phyloP scores from a whole-genome alignment of 257 asterid species.

The Nicotiana attenuata region DNA sequence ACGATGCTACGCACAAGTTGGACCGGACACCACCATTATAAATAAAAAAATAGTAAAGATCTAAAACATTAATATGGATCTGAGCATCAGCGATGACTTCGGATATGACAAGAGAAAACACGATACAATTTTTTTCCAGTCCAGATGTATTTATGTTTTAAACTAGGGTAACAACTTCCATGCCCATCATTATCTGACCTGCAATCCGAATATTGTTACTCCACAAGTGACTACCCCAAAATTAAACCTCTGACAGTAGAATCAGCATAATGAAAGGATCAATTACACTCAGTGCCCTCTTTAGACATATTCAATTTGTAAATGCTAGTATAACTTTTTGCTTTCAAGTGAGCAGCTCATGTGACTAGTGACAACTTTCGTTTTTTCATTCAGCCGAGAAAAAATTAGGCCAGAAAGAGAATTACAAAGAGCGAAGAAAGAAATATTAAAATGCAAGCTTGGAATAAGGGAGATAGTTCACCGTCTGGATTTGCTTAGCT shows the following conservation, averaged over 20 bases:
- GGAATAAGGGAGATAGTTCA: conserved; percentile 92
- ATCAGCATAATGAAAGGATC: not conserved
- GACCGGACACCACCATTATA: not conserved
- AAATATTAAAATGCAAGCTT: conserved; percentile 81
- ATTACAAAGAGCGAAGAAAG: conserved; percentile 74
- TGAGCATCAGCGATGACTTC: not conserved
- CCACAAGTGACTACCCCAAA: not conserved
- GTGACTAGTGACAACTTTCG: conserved; percentile 12
- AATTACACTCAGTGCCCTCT: not conserved
- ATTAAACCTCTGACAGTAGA: not conserved
- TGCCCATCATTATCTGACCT: not conserved
- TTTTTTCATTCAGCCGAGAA: conserved; percentile 64
- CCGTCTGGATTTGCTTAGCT: conserved; percentile 78
- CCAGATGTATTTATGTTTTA: not conserved
- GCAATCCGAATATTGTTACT: not conserved
- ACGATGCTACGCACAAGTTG: too few relatives aligned
- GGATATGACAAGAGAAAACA: not conserved
- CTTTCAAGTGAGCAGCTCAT: conserved; percentile 9
- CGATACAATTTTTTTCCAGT: not conserved
- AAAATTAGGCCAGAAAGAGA: conserved; percentile 89
- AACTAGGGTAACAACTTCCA: not conserved
- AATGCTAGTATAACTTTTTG: not conserved
- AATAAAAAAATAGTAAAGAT: not conserved
- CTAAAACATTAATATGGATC: not conserved
- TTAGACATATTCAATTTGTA: conserved; percentile 2